Evolutionary conservation across 257 asterid genomes (phyloP).

Genomic region (Solanum okadae): DNA sequence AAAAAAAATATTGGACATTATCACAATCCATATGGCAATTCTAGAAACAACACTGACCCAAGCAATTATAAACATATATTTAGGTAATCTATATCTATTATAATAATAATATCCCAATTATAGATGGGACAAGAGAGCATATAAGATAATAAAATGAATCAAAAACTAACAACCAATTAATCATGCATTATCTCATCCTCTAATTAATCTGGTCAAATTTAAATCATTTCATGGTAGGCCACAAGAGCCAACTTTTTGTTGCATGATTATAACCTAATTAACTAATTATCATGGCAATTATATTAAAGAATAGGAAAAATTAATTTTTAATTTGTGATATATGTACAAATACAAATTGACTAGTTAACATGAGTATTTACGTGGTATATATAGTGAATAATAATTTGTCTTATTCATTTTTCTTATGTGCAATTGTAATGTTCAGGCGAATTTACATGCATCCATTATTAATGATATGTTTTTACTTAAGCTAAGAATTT

Average conservation of each 20-base stretch:
- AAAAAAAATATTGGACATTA: neutral
- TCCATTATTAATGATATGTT: neutral
- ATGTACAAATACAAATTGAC: neutral
- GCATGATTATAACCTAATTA: neutral
- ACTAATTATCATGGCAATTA: neutral
- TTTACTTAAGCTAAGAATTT: neutral
- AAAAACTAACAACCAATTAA: neutral
- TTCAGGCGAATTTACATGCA: neutral
- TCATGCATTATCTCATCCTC: neutral
- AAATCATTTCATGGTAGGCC: neutral
- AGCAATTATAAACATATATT: neutral
- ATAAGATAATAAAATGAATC: neutral
- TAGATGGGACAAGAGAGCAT: neutral
- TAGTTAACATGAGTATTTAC: neutral
- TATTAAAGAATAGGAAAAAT: neutral
- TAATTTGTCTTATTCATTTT: neutral
- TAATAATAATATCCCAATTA: neutral
- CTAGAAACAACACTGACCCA: neutral
- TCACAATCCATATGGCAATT: neutral
- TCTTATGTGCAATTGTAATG: neutral
- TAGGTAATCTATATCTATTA: neutral
- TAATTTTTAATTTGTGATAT: neutral
- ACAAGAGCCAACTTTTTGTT: neutral
- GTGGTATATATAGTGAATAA: neutral
- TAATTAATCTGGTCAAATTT: neutral